Base-by-base conservation (phyloP, 345 rosid genomes). In the Brassica cretica region DNA sequence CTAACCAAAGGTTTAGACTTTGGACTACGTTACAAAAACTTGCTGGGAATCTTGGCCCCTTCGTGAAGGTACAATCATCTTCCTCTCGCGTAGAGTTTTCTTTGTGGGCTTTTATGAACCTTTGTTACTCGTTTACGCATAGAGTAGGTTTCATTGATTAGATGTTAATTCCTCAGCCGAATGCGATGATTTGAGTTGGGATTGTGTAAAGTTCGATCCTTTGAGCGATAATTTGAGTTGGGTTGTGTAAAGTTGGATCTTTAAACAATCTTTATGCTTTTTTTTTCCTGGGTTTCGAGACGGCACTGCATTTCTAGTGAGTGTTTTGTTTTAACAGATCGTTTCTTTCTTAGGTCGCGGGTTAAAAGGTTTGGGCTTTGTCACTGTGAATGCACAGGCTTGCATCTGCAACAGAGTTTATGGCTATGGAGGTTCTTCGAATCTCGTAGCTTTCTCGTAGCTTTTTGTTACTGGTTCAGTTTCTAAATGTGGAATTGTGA, bases 401-500 rank as follows among this genome's bases (percentile, higher is more conserved):
- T 66, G 78, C 84, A 81, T 80, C 81, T 75, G 82, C 67, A 46
- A 71, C 83, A 68, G 85, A 82, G 81, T 82, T 87, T 79, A 77
- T 78, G 73, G 68, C 68, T 72, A 86, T 83, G 78, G 94, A 89
- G 98, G 97, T 53, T 53, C 59, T 53, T 44, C n/a, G 5, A 44
- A 11, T 44, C 51, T 44, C n/a, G 16, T 14, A 46, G 6, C 55
- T 21, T 16, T 44, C 51, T 41, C n/a, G 10, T 41, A 41, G n/a
- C 59, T 24, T 37, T 32, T 5, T 37, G 24, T 55, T 6, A 46
- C 69, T 46, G 44, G 14, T 61, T 30, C 35, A 61, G 78, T 75
- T 65, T 75, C 79, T 80, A 68, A 80, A 33, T 73, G 58, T 70
- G 30, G 46, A 24, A 18, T 62, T 72, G 61, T 64, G 82, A 49